Evolutionary conservation across 2,329 filamentous ascomycete species (phyloP).

Genomic region (Lecanicillium sp.): DNA sequence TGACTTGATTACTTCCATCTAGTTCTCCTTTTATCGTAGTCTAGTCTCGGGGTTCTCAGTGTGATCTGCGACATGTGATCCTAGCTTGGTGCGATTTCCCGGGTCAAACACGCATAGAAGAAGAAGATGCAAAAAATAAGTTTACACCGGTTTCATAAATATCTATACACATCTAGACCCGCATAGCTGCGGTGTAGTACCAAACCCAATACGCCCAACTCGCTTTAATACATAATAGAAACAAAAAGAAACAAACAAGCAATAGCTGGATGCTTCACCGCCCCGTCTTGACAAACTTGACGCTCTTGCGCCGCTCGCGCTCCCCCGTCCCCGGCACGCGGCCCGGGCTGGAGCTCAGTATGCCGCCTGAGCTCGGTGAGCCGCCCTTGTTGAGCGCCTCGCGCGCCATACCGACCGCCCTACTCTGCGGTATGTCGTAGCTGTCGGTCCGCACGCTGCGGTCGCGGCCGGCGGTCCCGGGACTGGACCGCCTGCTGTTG

Average conservation of each 20-base stretch:
- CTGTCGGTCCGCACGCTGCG: constrained; percentile 37
- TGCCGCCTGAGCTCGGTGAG: constrained; percentile 21
- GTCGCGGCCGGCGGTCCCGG: constrained; percentile 19
- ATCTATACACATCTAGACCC: too few species aligned
- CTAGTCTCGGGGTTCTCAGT: too few species aligned
- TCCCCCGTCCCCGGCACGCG: constrained; percentile 31
- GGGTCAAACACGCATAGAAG: too few species aligned
- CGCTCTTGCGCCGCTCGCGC: constrained; percentile 55
- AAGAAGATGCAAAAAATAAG: too few species aligned
- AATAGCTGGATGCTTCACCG: constrained; percentile 1
- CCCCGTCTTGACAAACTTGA: constrained; percentile 51
- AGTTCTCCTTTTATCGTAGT: too few species aligned
- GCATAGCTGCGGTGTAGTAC: too few species aligned
- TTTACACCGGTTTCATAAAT: too few species aligned
- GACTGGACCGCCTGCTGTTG: constrained; percentile 26
- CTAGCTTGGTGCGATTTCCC: too few species aligned
- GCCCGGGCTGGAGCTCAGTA: constrained; percentile 47
- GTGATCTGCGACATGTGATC: too few species aligned
- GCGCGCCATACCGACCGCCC: constrained; percentile 54
- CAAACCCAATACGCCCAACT: too few species aligned
- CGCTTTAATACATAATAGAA: neutral
- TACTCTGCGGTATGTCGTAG: constrained; percentile 52
- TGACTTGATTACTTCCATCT: too few species aligned
- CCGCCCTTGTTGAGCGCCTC: constrained; percentile 40
- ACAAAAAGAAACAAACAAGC: neutral